Conservation (phyloP, 2,329 filamentous ascomycete genomes). For the Phialocephala sp. region DNA sequence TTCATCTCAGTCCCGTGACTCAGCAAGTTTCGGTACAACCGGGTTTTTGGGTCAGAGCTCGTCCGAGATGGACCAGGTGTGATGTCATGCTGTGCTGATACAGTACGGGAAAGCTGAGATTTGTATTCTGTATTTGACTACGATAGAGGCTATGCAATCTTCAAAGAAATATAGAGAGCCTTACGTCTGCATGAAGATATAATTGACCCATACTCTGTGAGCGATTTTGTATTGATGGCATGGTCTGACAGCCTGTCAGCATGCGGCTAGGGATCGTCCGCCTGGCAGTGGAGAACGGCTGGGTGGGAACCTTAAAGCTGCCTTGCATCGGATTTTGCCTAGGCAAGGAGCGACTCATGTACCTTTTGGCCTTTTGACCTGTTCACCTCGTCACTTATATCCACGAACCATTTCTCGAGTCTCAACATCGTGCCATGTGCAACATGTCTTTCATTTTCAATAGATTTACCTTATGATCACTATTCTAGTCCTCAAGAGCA, state of each 20-base stretch:
- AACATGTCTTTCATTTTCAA: slow-evolving; percentile 8
- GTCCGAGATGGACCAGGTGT: neutral
- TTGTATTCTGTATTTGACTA: neutral
- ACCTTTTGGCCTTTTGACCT: slow-evolving; percentile 1
- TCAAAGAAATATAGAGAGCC: neutral
- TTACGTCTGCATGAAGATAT: neutral
- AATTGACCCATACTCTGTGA: neutral
- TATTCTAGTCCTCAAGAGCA: neutral
- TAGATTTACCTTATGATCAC: slow-evolving; percentile 4
- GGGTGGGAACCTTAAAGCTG: neutral
- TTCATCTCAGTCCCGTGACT: neutral
- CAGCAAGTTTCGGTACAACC: slow-evolving; percentile 3
- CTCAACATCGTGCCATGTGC: slow-evolving; percentile 2
- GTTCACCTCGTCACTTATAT: no score
- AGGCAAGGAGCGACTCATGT: slow-evolving; percentile 3
- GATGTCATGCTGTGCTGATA: slow-evolving; percentile 4
- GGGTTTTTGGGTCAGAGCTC: neutral
- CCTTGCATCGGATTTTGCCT: neutral
- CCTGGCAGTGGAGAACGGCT: slow-evolving; percentile 3
- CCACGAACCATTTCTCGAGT: neutral
- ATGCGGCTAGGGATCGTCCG: slow-evolving; percentile 9
- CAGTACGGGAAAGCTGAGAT: neutral
- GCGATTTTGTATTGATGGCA: neutral
- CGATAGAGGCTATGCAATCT: neutral
- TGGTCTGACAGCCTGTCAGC: slow-evolving; percentile 3